These are phyloP conservation scores for Neurospora tetraspora DNA, from an alignment of 495 filamentous ascomycete species.

Conservation along the genomic window DNA sequence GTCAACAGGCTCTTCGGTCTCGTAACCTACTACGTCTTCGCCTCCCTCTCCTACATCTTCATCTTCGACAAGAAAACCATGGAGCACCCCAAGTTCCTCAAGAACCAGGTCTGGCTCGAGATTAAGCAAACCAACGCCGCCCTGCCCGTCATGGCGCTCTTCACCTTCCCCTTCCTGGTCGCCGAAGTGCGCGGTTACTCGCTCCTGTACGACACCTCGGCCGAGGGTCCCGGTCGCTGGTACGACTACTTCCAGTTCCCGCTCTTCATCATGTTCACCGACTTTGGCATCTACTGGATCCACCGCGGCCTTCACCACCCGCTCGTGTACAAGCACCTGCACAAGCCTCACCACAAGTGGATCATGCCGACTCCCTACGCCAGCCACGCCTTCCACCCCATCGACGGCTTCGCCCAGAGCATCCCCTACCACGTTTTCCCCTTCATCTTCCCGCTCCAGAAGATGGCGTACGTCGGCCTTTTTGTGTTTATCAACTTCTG, in stretches of 20 bases:
- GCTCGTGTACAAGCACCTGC: conserved; percentile 71
- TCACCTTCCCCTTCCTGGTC: conserved; percentile 77
- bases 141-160: conserved; percentile 73
- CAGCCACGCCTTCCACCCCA: conserved; percentile 86
- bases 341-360: conserved; percentile 99
- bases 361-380: conserved; percentile 97
- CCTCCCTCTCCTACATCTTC: conserved; percentile 78
- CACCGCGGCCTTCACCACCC: conserved; percentile 86
- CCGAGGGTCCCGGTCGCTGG: conserved; percentile 60
- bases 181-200: conserved; percentile 76
- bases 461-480: conserved; percentile 73
- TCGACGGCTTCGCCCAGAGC: conserved; percentile 89
- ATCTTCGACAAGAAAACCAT: conserved; percentile 88
- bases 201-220: conserved; percentile 71
- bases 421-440: conserved; percentile 91
- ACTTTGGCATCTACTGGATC: conserved; percentile 90
- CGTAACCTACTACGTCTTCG: conserved; percentile 73
- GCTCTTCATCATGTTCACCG: conserved; percentile 85
- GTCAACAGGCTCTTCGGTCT: conserved; percentile 70
- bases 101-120: conserved; percentile 82
- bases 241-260: conserved; percentile 87
- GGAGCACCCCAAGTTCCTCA: conserved; percentile 89
- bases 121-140: conserved; percentile 66
- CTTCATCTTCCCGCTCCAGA: conserved; percentile 88
- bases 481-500: conserved; percentile 95